Evolutionary conservation across 2,329 filamentous ascomycete species (phyloP).

Genomic region (Fusarium newnesense): DNA sequence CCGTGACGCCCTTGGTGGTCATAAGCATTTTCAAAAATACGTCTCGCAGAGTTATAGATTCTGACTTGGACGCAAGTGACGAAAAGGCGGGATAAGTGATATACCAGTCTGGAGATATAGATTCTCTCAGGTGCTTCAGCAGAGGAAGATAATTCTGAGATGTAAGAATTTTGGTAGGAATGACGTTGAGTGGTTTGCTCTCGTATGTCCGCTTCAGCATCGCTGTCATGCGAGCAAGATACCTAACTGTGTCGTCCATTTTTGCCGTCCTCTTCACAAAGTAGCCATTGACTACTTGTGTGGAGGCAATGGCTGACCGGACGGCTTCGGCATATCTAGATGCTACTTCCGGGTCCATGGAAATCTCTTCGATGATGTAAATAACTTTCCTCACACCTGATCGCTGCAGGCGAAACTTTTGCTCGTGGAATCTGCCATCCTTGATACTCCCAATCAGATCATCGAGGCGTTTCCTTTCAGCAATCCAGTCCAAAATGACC

Average conservation of each 20-base stretch:
- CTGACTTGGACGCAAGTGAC: constrained; percentile 78
- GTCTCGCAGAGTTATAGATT: constrained; percentile 77
- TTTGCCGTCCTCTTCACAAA: constrained; percentile 81
- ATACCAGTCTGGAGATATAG: constrained; percentile 62
- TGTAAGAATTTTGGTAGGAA: constrained; percentile 73
- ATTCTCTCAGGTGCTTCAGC: constrained; percentile 66
- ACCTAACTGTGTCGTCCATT: constrained; percentile 81
- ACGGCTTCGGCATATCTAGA: constrained; percentile 73
- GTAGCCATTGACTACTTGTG: constrained; percentile 81
- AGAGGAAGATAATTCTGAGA: constrained; percentile 73
- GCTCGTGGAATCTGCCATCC: constrained; percentile 84
- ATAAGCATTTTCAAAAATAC: constrained; percentile 87
- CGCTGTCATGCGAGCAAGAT: constrained; percentile 77
- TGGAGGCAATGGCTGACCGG: constrained; percentile 77
- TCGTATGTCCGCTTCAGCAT: constrained; percentile 75
- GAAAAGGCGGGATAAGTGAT: constrained; percentile 79
- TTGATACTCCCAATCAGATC: constrained; percentile 84
- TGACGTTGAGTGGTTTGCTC: constrained; percentile 65
- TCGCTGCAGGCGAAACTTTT: constrained; percentile 81
- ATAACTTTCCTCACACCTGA: constrained; percentile 81
- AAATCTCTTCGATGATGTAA: constrained; percentile 81
- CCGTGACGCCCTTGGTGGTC: constrained; percentile 79
- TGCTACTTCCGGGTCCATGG: constrained; percentile 64
- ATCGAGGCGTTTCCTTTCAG: constrained; percentile 83
- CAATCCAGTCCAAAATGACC: constrained; percentile 81